phyloP scores from a whole-genome alignment of 345 rosid genomes.

The Ricinus communis region DNA sequence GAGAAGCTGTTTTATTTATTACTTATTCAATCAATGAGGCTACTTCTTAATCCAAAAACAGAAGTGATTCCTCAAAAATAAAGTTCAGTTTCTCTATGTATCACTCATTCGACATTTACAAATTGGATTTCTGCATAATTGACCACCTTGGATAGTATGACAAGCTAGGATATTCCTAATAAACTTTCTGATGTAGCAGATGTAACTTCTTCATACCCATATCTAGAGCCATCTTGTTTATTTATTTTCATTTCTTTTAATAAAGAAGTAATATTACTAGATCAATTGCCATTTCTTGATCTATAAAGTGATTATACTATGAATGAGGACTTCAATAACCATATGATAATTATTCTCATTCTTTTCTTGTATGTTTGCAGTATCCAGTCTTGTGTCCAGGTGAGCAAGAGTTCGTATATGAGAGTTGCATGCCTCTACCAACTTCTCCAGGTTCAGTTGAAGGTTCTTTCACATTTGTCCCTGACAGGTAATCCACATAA shows the following conservation, averaged over 20 bases:
- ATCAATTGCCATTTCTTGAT: slow-evolving; percentile 2
- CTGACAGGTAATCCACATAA: slow-evolving; percentile 59
- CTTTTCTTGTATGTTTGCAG: slow-evolving; percentile 39
- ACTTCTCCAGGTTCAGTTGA: slow-evolving; percentile 54
- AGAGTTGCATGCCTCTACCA: slow-evolving; percentile 48
- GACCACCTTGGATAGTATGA: neutral
- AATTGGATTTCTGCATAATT: neutral
- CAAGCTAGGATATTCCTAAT: neutral
- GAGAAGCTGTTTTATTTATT: neutral
- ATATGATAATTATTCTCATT: slow-evolving; percentile 8
- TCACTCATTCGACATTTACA: neutral
- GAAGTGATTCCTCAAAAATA: neutral
- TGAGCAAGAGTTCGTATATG: slow-evolving; percentile 67
- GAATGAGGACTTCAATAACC: neutral
- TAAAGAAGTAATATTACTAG: neutral
- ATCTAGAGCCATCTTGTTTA: neutral
- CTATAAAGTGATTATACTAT: neutral
- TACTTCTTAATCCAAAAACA: neutral
- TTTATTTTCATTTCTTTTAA: neutral
- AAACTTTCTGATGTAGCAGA: no score
- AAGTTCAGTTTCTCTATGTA: neutral
- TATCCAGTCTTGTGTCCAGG: slow-evolving; percentile 65
- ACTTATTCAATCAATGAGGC: neutral
- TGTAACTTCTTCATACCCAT: slow-evolving; percentile 9
- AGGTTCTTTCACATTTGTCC: slow-evolving; percentile 85